Percentiles rank a stretch among this genome's conserved stretches.
Evolutionary conservation across 164 flowering plant species (phyloP).

Genomic region (Umbilicus rupestris): DNA sequence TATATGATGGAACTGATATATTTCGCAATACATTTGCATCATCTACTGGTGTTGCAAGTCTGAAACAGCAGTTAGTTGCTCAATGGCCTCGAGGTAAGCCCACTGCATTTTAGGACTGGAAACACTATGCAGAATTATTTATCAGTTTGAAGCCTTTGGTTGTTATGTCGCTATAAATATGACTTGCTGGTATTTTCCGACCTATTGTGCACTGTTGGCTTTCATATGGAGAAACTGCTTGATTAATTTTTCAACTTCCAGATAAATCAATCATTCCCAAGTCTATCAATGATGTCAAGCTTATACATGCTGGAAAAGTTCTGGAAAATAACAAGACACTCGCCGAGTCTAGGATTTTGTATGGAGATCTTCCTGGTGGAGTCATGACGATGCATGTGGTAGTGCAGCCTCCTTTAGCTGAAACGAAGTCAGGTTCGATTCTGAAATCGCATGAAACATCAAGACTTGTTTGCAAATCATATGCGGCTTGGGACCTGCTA

Average conservation of each 20-base stretch:
- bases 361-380: conserved; percentile 40
- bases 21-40: conserved; percentile 6
- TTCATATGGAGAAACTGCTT: neutral
- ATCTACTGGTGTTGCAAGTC: conserved; percentile 11
- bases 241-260: conserved; percentile 9
- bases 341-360: conserved; percentile 35
- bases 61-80: conserved; percentile 12
- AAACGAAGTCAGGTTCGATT: conserved; percentile 18
- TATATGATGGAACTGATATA: conserved; percentile 38
- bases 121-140: neutral
- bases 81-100: conserved; percentile 16
- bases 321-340: conserved; percentile 57
- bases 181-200: neutral
- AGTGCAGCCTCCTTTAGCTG: conserved; percentile 18
- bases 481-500: too few relatives aligned
- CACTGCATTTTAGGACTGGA: too few relatives aligned
- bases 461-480: too few relatives aligned
- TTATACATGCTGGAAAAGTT: conserved; percentile 50
- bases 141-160: neutral
- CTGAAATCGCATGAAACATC: too few relatives aligned
- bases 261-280: conserved; percentile 37
- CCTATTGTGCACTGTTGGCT: neutral
- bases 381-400: conserved; percentile 32
- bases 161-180: neutral
- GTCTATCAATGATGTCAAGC: conserved; percentile 39